Percentiles rank a stretch among this genome's conserved stretches.
Conservation (phyloP, 2,329 filamentous ascomycete genomes). For the Colletotrichum falcatum region DNA sequence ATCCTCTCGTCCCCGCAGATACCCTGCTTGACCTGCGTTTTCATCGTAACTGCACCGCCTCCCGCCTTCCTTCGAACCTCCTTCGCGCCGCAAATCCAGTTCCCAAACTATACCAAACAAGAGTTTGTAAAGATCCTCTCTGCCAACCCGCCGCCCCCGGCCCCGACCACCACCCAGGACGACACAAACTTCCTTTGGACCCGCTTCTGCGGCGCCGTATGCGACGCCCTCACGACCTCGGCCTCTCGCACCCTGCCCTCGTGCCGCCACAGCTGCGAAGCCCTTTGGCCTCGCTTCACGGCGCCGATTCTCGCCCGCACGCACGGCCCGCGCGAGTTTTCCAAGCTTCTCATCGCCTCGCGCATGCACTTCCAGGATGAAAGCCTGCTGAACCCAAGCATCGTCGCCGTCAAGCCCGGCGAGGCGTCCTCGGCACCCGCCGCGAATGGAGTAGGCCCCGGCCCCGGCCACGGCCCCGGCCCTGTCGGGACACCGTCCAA, state of each 20-base stretch:
- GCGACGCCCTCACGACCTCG: constrained; percentile 86
- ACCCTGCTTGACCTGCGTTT: constrained; percentile 79
- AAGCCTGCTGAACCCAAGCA: constrained; percentile 73
- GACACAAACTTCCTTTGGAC: constrained; percentile 79
- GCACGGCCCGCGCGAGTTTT: constrained; percentile 83
- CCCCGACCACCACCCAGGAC: constrained; percentile 62
- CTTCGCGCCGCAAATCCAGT: constrained; percentile 78
- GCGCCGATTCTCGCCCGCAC: constrained; percentile 81
- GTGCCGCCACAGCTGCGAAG: constrained; percentile 76
- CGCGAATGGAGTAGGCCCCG: not conserved
- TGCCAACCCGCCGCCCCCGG: constrained; percentile 57
- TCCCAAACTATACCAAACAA: constrained; percentile 84
- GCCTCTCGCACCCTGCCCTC: constrained; percentile 83
- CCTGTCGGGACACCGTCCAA: constrained; percentile 30
- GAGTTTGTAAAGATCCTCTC: constrained; percentile 84
- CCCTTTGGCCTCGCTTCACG: constrained; percentile 88
- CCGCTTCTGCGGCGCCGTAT: constrained; percentile 85
- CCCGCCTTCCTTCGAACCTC: constrained; percentile 77
- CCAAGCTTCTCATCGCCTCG: constrained; percentile 80
- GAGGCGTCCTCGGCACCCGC: not conserved
- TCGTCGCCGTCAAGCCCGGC: constrained; percentile 55
- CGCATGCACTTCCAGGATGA: constrained; percentile 80
- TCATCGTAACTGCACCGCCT: constrained; percentile 80
- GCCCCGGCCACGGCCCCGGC: not conserved
- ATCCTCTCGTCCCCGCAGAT: constrained; percentile 66